Evolutionary conservation across 345 rosid genomes (phyloP), one percentile per base, ranked within the genome.

Genomic region (Carallia brachiata): DNA sequence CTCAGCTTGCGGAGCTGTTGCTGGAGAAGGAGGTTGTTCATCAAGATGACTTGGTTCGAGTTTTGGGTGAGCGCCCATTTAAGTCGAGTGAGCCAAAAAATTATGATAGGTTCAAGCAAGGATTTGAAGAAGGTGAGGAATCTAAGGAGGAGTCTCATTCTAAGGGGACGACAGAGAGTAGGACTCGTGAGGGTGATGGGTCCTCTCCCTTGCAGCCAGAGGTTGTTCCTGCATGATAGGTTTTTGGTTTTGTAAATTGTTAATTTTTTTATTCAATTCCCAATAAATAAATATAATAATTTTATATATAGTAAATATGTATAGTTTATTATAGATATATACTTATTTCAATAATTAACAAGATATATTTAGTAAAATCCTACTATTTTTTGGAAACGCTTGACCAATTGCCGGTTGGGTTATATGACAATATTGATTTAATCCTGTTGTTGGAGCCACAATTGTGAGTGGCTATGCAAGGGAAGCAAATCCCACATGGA

Each of bases 11-110:
- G 0, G 97, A 92, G 79, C 77, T 92, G 59, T 71, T 95, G 65
- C 91, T 95, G 0, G 90, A 95, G 62, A 92, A 90, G 79, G 99
- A 92, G 66, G 94, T 95, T 50, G 77, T 95, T 50, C 99, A 92
- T 78, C 97, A 90, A 65, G 92, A 90, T 0, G 97, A 90, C 75
- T 71, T 95, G 61, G 13, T 79, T 40, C 78, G 77, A 50, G 87
- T 95, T 73, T 66, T 95, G 32, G 99, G 97, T 0, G 96, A 90
- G 70, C 87, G 99, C 17, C 99, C 97, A 2, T 95, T 90, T 65
- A 90, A 85, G 61, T 39, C 90, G 0, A 71, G 68, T 0, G 99
- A 95, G 80, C 65, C 80, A 60, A 85, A 91, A 0, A 92, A 95
- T 63, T 92, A 92, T 36, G 96, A 95, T 74, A 74, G 86, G 78